A percentile compares a stretch with the other conserved stretches of the same genome.
These are phyloP conservation scores for Pseudoneurospora amorphoporcata DNA, from an alignment of 495 filamentous ascomycete species.

Conservation along the genomic window DNA sequence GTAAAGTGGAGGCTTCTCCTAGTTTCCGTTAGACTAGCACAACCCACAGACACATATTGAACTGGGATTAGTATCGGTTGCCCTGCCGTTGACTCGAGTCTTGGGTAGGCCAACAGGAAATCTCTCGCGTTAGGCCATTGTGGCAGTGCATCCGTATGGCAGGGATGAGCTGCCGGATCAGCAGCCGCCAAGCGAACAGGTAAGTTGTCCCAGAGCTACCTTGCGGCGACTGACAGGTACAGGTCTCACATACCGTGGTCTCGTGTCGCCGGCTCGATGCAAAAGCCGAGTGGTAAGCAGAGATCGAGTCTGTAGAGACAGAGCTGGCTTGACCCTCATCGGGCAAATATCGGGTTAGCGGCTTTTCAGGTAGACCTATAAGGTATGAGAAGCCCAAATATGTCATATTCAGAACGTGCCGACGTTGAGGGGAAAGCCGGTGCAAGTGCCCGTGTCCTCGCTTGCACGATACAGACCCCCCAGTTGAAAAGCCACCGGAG, in stretches of 20 bases:
- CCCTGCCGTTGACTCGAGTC: neutral
- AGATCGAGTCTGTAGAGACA: neutral
- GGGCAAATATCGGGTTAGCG: neutral
- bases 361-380: neutral
- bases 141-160: neutral
- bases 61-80: neutral
- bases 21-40: neutral
- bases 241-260: neutral
- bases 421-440: neutral
- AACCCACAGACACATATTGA: neutral
- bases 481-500: neutral
- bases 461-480: neutral
- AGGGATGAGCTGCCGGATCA: neutral
- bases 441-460: neutral
- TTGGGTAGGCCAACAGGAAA: neutral
- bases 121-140: neutral
- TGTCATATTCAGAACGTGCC: neutral
- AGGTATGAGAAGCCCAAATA: neutral
- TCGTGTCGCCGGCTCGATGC: neutral
- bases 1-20: neutral
- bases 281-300: neutral
- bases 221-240: neutral
- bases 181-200: neutral
- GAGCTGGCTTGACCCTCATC: neutral
- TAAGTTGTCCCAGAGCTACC: neutral